phyloP scores from a whole-genome alignment of 2,329 filamentous ascomycete genomes.

The Ophiostoma quercus region DNA sequence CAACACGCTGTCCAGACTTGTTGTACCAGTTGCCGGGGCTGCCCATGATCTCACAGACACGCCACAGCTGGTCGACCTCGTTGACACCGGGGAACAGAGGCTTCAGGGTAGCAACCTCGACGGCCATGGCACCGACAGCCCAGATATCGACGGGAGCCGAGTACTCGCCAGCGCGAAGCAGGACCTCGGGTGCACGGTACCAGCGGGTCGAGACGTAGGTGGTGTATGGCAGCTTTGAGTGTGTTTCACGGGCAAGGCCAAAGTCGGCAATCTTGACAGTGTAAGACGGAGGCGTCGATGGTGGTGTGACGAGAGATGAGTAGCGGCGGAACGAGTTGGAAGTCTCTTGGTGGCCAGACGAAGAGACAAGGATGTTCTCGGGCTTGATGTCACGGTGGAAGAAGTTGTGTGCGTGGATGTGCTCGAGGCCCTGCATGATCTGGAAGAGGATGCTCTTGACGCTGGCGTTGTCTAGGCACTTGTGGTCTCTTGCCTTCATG shows the following conservation, averaged over 20 bases:
- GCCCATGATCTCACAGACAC: conserved; percentile 98
- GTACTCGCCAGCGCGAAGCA: conserved; percentile 90
- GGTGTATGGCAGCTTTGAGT: conserved; percentile 93
- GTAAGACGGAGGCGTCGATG: conserved; percentile 87
- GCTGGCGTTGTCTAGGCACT: conserved; percentile 78
- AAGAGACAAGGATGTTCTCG: conserved; percentile 96
- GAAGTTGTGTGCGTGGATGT: conserved; percentile 95
- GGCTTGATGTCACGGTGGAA: conserved; percentile 99
- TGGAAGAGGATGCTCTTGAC: conserved; percentile 98
- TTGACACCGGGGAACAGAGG: conserved; percentile 96
- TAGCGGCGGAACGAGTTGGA: conserved; percentile 86
- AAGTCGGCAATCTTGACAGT: conserved; percentile 99
- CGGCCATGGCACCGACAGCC: conserved; percentile 97
- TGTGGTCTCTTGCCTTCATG: conserved; percentile 98
- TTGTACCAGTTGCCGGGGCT: conserved; percentile 98
- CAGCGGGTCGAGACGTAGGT: conserved; percentile 97
- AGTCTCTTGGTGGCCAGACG: conserved; percentile 76
- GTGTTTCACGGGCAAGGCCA: conserved; percentile 91
- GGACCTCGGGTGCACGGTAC: conserved; percentile 94
- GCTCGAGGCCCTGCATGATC: conserved; percentile 91
- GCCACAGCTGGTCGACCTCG: conserved; percentile 98
- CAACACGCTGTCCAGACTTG: conserved; percentile 78
- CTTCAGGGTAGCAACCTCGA: conserved; percentile 94
- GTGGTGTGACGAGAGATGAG: conserved; percentile 86
- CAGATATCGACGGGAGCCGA: conserved; percentile 97